A percentile compares a stretch with the other conserved stretches of the same genome.
These are phyloP conservation scores for Pleurotus platypus DNA, from an alignment of 768 basidiomycete species.

Conservation along the genomic window DNA sequence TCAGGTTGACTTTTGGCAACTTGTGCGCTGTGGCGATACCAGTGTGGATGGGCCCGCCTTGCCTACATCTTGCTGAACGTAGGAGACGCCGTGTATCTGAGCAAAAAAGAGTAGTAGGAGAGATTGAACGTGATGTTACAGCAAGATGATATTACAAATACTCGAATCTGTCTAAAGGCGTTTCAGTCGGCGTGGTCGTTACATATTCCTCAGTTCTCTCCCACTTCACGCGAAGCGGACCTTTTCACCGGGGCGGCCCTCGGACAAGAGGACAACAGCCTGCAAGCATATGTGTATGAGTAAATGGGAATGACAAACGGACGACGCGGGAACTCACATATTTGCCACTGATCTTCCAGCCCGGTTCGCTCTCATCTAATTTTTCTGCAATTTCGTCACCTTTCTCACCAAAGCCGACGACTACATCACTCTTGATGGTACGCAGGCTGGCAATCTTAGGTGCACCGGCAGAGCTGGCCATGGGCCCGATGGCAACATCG, in stretches of 20 bases:
- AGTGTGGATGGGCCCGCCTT: no score
- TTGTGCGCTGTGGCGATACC: no score
- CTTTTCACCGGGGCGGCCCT: slow-evolving; percentile 86
- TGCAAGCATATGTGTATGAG: slow-evolving; percentile 57
- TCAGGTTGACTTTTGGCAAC: no score
- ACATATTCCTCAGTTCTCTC: no score
- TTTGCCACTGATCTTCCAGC: slow-evolving; percentile 98
- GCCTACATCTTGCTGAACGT: no score
- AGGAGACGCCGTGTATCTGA: no score
- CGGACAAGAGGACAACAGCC: slow-evolving; percentile 86
- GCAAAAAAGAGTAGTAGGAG: no score
- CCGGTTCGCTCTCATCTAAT: slow-evolving; percentile 82
- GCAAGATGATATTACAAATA: no score
- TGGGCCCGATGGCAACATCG: slow-evolving; percentile 86
- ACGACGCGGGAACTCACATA: slow-evolving; percentile 60
- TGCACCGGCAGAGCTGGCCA: slow-evolving; percentile 85
- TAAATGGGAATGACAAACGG: slow-evolving; percentile 62
- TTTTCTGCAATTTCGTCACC: slow-evolving; percentile 71
- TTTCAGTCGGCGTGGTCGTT: no score
- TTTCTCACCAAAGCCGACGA: slow-evolving; percentile 74
- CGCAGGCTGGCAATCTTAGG: slow-evolving; percentile 83
- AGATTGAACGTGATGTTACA: no score
- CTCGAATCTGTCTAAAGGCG: no score
- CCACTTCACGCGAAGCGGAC: slow-evolving; percentile 61
- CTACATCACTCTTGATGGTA: slow-evolving; percentile 94